Conservation (phyloP, 2,329 filamentous ascomycete genomes). For the Aplosporella prunicola region DNA sequence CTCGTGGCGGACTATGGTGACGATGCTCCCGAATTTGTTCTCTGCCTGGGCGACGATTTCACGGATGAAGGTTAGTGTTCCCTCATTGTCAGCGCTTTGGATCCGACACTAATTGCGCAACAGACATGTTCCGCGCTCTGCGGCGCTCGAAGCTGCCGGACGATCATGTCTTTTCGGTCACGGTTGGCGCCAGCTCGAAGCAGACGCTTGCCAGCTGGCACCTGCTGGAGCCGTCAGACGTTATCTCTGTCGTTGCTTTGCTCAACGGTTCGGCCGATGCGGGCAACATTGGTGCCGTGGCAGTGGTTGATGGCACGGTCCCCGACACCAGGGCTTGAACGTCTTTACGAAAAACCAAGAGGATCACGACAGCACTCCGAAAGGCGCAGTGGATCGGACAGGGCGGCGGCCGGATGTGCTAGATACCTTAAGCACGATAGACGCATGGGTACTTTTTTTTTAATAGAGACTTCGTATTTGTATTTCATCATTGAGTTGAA, state of each 20-base stretch:
- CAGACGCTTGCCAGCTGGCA: slow-evolving; percentile 87
- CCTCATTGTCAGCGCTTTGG: background rate
- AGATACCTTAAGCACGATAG: too few relatives aligned
- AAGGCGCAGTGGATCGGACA: too few relatives aligned
- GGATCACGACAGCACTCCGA: too few relatives aligned
- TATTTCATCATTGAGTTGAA: too few relatives aligned
- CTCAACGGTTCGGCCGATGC: slow-evolving; percentile 42
- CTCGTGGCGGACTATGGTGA: slow-evolving; percentile 65
- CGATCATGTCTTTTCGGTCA: slow-evolving; percentile 77
- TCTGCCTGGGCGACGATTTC: slow-evolving; percentile 91
- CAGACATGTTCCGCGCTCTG: slow-evolving; percentile 77
- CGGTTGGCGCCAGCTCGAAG: slow-evolving; percentile 85
- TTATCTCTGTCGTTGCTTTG: slow-evolving; percentile 56
- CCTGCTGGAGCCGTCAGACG: slow-evolving; percentile 77
- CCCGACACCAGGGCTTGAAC: slow-evolving; percentile 28
- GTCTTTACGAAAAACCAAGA: too few relatives aligned
- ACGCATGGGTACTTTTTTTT: too few relatives aligned
- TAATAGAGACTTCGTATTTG: too few relatives aligned
- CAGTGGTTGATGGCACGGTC: slow-evolving; percentile 30
- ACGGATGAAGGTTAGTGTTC: slow-evolving; percentile 75
- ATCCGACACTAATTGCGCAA: background rate
- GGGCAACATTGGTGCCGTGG: slow-evolving; percentile 31
- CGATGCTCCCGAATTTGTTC: slow-evolving; percentile 67
- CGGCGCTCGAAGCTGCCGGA: slow-evolving; percentile 45
- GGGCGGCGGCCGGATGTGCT: too few relatives aligned